Base-by-base conservation (phyloP, 2,329 filamentous ascomycete genomes). In the Sarocladium brachiariae region DNA sequence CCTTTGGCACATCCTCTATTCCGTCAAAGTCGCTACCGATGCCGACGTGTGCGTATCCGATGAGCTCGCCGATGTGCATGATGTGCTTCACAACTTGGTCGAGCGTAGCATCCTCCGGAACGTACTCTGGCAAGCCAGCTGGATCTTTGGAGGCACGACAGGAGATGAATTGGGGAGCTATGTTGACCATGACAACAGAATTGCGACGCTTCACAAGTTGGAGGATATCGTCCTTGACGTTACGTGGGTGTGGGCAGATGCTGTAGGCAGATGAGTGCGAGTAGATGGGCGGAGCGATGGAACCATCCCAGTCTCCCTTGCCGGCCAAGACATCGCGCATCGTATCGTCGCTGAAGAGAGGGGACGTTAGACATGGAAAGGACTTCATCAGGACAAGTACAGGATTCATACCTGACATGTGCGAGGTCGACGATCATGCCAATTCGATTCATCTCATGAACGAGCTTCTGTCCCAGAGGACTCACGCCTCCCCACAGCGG, bases 361-460 rank as follows among this genome's bases (percentile, higher is more conserved):
- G 13, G 1, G 6, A 30, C 27, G 31, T 23, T 25, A 16, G 77
- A 21, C n/a, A n/a, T n/a, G n/a, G 16, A n/a, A 16, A 16, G 25
- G 38, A 18, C 13, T 19, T 13, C 13, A 23, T 4, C 7, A 18
- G 13, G n/a, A 8, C 7, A 6, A 35, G 8, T 18, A 13, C 19
- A 5, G 37, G 16, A 43, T 5, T 50, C 57, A 50, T 51, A 68
- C 68, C 69, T 80, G 4, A 74, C 73, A 65, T 96, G 92, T 6
- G 87, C 78, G 31, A 96, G 75, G 63, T 96, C 92, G 35, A 97
- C 87, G n/a, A 96, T 82, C 84, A 96, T 90, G 23, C 92, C 92
- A 2, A 96, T 73, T 2, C 92, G 80, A 65, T 96, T 97, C 91
- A 97, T 96, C 71, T 97, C 92, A 31, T 74, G 74, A 39, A 97